These are phyloP conservation scores for Cystobasidium sp. DNA, from an alignment of 1,284 basidiomycete genomes.

Conservation along the genomic window DNA sequence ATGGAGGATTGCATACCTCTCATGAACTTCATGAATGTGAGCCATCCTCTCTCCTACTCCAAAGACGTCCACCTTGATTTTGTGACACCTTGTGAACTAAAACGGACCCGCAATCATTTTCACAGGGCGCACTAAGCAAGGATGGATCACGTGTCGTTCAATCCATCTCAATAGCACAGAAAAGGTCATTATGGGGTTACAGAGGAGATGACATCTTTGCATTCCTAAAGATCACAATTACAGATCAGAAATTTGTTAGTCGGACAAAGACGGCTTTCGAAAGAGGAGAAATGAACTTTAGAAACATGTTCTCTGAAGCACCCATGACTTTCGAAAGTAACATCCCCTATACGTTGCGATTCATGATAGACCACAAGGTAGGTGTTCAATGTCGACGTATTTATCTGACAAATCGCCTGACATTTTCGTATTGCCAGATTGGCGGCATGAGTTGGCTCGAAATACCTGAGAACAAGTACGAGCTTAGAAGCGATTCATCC, in stretches of 20 bases:
- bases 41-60: constrained; percentile 52
- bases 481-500: constrained; percentile 63
- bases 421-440: constrained; percentile 63
- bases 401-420: neutral
- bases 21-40: constrained; percentile 74
- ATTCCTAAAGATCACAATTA: constrained; percentile 81
- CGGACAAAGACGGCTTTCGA: constrained; percentile 84
- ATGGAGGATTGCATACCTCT: constrained; percentile 70
- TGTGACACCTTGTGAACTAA: neutral
- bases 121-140: constrained; percentile 32
- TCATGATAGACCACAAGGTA: constrained; percentile 95
- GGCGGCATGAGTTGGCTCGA: constrained; percentile 99
- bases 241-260: constrained; percentile 74
- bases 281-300: constrained; percentile 73
- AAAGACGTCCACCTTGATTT: neutral
- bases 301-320: constrained; percentile 66
- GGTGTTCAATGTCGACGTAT: neutral
- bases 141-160: constrained; percentile 45
- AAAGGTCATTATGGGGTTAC: constrained; percentile 83
- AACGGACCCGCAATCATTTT: neutral
- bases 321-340: constrained; percentile 87
- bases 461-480: constrained; percentile 78
- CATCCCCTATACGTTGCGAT: constrained; percentile 81
- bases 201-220: constrained; percentile 74
- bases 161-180: constrained; percentile 63